Conservation (phyloP, 805 yeast species). For the Grigorovia jiainica region DNA sequence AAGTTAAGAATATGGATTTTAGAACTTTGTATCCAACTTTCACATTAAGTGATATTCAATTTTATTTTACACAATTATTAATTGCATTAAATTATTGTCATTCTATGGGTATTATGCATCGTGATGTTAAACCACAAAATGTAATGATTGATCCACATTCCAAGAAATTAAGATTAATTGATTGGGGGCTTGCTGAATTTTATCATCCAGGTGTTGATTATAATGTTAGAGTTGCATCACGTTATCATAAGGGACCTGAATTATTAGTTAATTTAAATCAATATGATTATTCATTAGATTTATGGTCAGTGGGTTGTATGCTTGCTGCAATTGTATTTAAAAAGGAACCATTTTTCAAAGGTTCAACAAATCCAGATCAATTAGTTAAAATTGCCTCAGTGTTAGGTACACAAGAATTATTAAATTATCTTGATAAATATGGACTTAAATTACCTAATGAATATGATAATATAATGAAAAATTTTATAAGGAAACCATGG, state of each 20-base stretch:
- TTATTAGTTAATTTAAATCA: slow-evolving; percentile 69
- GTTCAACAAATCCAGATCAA: slow-evolving; percentile 85
- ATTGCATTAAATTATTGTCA: slow-evolving; percentile 84
- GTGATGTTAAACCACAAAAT: slow-evolving; percentile 95
- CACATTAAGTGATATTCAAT: slow-evolving; percentile 64
- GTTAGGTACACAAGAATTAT: slow-evolving; percentile 71
- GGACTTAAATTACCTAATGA: slow-evolving; percentile 62
- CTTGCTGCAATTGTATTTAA: slow-evolving; percentile 80
- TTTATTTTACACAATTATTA: slow-evolving; percentile 76
- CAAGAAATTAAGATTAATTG: slow-evolving; percentile 70
- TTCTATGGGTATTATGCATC: slow-evolving; percentile 78
- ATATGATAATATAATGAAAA: slow-evolving; percentile 64
- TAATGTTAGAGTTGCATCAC: slow-evolving; percentile 84
- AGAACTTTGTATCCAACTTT: slow-evolving; percentile 78
- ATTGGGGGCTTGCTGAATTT: slow-evolving; percentile 93
- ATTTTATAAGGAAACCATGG: slow-evolving; percentile 62
- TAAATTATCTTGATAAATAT: slow-evolving; percentile 58
- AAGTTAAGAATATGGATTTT: slow-evolving; percentile 76
- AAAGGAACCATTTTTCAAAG: slow-evolving; percentile 88
- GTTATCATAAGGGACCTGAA: slow-evolving; percentile 91
- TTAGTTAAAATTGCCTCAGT: slow-evolving; percentile 83
- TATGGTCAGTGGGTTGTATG: slow-evolving; percentile 92
- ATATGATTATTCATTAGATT: slow-evolving; percentile 80
- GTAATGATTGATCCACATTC: slow-evolving; percentile 79
- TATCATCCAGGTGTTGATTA: slow-evolving; percentile 85